A percentile compares a stretch with the other conserved stretches of the same genome.
phyloP scores from a whole-genome alignment of 2,329 filamentous ascomycete genomes.

The Pseudogymnoascus sp. region DNA sequence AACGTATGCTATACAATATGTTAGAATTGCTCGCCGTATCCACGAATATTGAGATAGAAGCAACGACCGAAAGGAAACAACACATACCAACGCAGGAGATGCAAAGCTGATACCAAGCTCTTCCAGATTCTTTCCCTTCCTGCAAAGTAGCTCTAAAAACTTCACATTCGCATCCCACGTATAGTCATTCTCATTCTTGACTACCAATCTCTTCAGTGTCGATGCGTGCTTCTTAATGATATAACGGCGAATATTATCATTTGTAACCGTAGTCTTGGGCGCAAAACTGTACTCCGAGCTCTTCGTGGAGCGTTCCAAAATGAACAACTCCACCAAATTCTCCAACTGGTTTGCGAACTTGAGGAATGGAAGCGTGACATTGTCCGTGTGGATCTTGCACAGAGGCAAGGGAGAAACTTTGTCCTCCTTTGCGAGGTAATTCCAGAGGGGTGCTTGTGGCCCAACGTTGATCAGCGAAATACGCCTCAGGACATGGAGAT shows the following conservation, averaged over 20 bases:
- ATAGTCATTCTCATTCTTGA: slow-evolving; percentile 47
- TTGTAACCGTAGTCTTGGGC: slow-evolving; percentile 41
- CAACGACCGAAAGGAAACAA: slow-evolving; percentile 35
- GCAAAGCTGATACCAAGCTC: slow-evolving; percentile 52
- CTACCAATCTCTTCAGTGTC: slow-evolving; percentile 49
- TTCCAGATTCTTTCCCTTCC: slow-evolving; percentile 41
- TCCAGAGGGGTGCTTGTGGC: slow-evolving; percentile 54
- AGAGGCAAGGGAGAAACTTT: slow-evolving; percentile 43
- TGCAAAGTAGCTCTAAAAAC: slow-evolving; percentile 47
- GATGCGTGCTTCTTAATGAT: slow-evolving; percentile 52
- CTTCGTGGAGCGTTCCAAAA: slow-evolving; percentile 48
- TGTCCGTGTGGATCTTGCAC: slow-evolving; percentile 55
- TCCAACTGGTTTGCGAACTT: slow-evolving; percentile 46
- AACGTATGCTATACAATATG: slow-evolving; percentile 44
- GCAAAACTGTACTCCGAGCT: slow-evolving; percentile 48
- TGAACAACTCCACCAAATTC: slow-evolving; percentile 49
- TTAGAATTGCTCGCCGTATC: slow-evolving; percentile 11
- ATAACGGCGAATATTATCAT: slow-evolving; percentile 51
- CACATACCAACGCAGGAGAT: slow-evolving; percentile 36
- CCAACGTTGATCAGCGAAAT: slow-evolving; percentile 59
- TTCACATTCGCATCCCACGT: slow-evolving; percentile 53
- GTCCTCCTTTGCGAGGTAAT: slow-evolving; percentile 48
- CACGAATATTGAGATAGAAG: not conserved
- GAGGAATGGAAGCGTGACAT: slow-evolving; percentile 50
- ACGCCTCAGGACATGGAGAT: slow-evolving; percentile 48